Base-by-base conservation (phyloP, 2,329 filamentous ascomycete genomes). In the Hortaea sp. region DNA sequence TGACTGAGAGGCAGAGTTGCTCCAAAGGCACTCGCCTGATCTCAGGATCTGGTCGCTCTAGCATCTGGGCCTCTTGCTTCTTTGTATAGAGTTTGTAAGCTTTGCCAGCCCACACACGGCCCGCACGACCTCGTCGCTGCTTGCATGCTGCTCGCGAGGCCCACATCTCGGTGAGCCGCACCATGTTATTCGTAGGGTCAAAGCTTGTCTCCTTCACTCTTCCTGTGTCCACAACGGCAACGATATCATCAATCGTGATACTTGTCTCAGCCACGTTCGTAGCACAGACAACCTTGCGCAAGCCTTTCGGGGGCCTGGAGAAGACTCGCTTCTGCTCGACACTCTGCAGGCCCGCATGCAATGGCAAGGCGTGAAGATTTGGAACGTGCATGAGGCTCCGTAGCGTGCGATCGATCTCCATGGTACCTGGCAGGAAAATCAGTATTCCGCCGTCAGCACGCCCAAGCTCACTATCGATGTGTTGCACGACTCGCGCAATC, bases 181-280 rank as follows among this genome's bases (percentile, higher is more conserved):
- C 84, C 82, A 97, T 95, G 62, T 95, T 95, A 63, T 84, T 94
- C 52, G 84, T 78, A 0, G 88, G 80, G 63, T 97, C 92, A 58
- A 89, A 97, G 62, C 86, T 90, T 0, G 89, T 98, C 66, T 98
- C 90, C 62, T 98, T 98, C 49, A 98, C 92, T 44, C 88, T 82
- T 29, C 92, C 92, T 7, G 85, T 92, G 63, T 98, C 92, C 52
- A 98, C 90, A 40, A 98, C 92, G 2, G 87, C 90, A 2, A 97
- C 85, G 44, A 98, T 86, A 61, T 98, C 92, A 61, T 95, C 89
- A 49, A 98, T 98, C 0, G 92, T 98, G 63, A 98, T 97, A 2
- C 92, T 97, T 0, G 92, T 98, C 65, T 98, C 92, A 1, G 92
- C 92, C 2, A 98, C 90, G 59, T 98, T 98, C 39, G 92, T 98